Base-by-base conservation (phyloP, 2,329 filamentous ascomycete species). In the Chrysosporium queenslandicum region DNA sequence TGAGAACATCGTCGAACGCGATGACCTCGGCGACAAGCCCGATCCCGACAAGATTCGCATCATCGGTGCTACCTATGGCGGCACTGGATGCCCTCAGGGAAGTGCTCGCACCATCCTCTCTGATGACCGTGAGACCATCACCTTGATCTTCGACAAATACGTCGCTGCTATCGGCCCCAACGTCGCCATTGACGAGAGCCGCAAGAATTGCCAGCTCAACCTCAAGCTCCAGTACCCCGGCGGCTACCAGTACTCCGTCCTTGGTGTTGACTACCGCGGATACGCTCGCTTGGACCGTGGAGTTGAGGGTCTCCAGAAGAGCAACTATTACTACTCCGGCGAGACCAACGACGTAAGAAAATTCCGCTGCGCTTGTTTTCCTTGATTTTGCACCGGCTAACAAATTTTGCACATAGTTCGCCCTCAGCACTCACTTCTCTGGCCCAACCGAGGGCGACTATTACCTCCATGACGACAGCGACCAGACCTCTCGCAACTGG, bases 401-500 rank as follows among this genome's bases (percentile, higher is more conserved):
- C 42, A 46, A 41, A 4, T 3, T n/a, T n/a, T n/a, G n/a, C 11
- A 16, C 12, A 40, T 8, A 50, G 49, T 51, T 51, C 14, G 27
- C 49, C 12, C 23, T 52, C 6, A 47, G 16, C 46, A 67, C 71
- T 54, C 63, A 53, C 21, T 72, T 76, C 61, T 62, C 60, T 2
- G 74, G 74, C 16, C 73, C 73, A 11, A 68, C 60, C 43, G 64
- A 65, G 29, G 66, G 60, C 12, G 58, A 69, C 57, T 77, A 75
- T 63, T 60, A 61, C 55, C 72, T 72, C 63, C 68, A 68, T 45
- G 74, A 77, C 56, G 60, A 66, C 42, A 68, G 74, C 53, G 68
- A 70, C 47, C 66, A 68, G 58, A 68, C 68, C 37, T 72, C 71
- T 37, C 66, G 68, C 40, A 71, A 77, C 55, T 77, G 74, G 75